Evolutionary conservation across 108 stramenopile species (phyloP).

Genomic region (Cyclostephanos tholiformis): DNA sequence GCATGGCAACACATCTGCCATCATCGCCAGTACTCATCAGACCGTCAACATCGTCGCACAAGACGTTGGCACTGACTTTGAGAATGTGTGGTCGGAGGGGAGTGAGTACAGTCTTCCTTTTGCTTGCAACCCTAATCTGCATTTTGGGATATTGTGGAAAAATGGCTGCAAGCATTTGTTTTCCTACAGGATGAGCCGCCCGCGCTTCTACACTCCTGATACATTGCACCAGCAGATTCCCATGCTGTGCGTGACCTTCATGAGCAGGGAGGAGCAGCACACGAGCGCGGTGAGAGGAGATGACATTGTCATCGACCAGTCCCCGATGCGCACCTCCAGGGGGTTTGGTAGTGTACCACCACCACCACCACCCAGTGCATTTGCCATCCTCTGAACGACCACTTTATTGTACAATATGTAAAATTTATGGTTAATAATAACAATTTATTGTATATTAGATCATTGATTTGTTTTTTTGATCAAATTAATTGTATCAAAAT

Average conservation of each 20-base stretch:
- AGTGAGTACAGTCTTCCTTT: slow-evolving; percentile 1
- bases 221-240: slow-evolving; percentile 1
- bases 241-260: neutral
- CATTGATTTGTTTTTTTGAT: too few species aligned
- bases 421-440: too few species aligned
- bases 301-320: neutral
- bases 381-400: too few species aligned
- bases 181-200: neutral
- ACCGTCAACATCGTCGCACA: neutral
- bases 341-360: neutral
- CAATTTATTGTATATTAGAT: too few species aligned
- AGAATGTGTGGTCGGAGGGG: neutral
- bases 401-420: too few species aligned
- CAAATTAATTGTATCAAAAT: too few species aligned
- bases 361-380: neutral
- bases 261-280: neutral
- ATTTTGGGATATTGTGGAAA: neutral
- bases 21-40: neutral
- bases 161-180: neutral
- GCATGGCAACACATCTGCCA: slow-evolving; percentile 1
- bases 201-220: neutral
- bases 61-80: neutral
- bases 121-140: neutral
- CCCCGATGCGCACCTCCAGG: neutral
- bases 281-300: neutral